Percentiles rank a stretch among this genome's conserved stretches.
Evolutionary conservation across 148 eudicot species (phyloP).

Genomic region (Nepenthes gracilis): DNA sequence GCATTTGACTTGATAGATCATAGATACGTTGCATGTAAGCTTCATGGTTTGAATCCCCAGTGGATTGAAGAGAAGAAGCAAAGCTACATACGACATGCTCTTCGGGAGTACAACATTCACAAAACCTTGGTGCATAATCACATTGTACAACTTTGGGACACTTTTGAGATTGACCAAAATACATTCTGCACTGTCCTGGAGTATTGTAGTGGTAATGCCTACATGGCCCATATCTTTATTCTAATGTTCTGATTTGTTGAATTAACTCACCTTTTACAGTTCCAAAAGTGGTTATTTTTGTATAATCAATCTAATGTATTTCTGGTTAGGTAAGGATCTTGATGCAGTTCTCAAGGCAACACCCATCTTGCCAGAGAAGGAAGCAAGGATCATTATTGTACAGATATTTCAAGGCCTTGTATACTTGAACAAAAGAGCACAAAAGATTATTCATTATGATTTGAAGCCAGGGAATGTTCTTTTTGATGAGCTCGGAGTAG

Average conservation of each 20-base stretch:
- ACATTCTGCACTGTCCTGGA: constrained; percentile 92
- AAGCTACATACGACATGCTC: constrained; percentile 95
- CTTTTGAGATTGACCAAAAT: constrained; percentile 94
- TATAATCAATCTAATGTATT: background rate
- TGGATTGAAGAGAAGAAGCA: constrained; percentile 99
- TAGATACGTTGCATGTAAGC: constrained; percentile 96
- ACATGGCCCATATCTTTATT: background rate
- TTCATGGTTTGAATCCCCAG: constrained; percentile 88
- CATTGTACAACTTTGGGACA: constrained; percentile 98
- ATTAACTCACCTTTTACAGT: background rate
- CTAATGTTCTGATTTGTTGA: background rate
- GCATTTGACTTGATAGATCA: constrained; percentile 97
- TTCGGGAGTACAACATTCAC: constrained; percentile 96
- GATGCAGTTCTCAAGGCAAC: constrained; percentile 94
- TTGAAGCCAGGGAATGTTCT: constrained; percentile 97
- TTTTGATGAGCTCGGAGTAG: constrained; percentile 89
- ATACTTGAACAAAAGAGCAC: constrained; percentile 83
- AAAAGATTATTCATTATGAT: constrained; percentile 91
- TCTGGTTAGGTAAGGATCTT: constrained; percentile 85
- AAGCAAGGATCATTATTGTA: constrained; percentile 87
- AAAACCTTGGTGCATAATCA: constrained; percentile 86
- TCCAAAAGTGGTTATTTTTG: background rate
- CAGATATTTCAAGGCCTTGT: constrained; percentile 97
- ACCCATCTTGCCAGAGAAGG: constrained; percentile 79
- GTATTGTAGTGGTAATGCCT: constrained; percentile 73